These are phyloP conservation scores for Tuber calosporum DNA, from an alignment of 495 filamentous ascomycete genomes.

Conservation along the genomic window DNA sequence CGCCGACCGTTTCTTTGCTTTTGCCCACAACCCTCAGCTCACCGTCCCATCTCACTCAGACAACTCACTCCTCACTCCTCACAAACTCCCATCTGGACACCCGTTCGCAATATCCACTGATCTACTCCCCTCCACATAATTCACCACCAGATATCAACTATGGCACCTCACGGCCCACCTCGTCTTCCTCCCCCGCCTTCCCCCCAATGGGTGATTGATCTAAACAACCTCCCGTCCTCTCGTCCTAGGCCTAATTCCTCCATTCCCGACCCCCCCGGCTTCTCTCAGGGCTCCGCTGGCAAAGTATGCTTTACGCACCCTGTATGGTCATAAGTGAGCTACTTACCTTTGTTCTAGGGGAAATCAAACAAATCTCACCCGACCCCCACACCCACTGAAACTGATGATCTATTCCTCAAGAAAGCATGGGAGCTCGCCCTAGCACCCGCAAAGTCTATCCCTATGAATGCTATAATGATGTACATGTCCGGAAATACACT, in stretches of 20 bases:
- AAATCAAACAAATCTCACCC: constrained; percentile 45
- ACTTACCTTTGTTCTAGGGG: constrained; percentile 43
- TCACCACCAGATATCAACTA: constrained; percentile 3
- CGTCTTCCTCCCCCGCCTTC: constrained; percentile 41
- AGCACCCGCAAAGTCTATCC: constrained; percentile 84
- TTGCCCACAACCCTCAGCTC: constrained; percentile 10
- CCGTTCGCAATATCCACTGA: background rate
- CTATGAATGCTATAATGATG: constrained; percentile 99
- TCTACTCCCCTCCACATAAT: background rate
- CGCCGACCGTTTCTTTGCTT: constrained; percentile 7
- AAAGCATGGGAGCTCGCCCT: constrained; percentile 98
- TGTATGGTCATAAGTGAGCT: background rate
- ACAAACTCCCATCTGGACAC: constrained; percentile 8
- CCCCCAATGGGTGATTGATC: constrained; percentile 72
- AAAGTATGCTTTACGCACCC: constrained; percentile 47
- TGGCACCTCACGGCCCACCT: constrained; percentile 36
- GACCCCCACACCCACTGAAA: constrained; percentile 61
- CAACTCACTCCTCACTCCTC: background rate
- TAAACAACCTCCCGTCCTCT: constrained; percentile 59
- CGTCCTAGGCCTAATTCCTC: constrained; percentile 49
- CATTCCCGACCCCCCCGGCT: constrained; percentile 85
- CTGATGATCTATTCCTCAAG: constrained; percentile 90
- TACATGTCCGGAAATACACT: constrained; percentile 99
- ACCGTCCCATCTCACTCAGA: constrained; percentile 2
- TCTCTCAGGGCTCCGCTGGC: constrained; percentile 50